These are phyloP conservation scores for Reutealis trisperma DNA, from an alignment of 345 rosid genomes.

Conservation along the genomic window DNA sequence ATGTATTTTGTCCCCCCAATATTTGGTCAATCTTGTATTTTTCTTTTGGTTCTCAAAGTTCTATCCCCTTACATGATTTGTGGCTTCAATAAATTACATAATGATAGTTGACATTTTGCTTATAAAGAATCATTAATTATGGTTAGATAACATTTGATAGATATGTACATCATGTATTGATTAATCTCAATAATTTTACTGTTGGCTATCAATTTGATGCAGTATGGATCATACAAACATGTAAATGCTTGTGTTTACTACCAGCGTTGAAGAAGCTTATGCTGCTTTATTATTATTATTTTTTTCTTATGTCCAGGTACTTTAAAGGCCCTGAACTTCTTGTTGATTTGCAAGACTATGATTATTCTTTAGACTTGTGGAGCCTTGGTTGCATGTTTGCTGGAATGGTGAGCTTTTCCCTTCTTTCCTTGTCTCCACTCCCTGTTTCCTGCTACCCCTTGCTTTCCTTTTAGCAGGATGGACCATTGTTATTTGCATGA, in stretches of 20 bases:
- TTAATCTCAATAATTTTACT: no score
- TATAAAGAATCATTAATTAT: background rate
- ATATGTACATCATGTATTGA: no score
- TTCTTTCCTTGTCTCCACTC: background rate
- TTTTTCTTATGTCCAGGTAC: slow-evolving; percentile 53
- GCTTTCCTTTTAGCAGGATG: slow-evolving; percentile 3
- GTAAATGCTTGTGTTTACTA: background rate
- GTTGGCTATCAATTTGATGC: background rate
- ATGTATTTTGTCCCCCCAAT: background rate
- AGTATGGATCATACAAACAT: background rate
- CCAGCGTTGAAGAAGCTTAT: background rate
- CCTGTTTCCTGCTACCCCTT: background rate
- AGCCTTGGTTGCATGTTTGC: slow-evolving; percentile 99
- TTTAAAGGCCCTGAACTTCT: slow-evolving; percentile 99
- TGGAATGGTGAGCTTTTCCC: slow-evolving; percentile 70
- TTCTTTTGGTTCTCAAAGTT: background rate
- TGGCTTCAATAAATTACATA: background rate
- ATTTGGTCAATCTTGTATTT: background rate
- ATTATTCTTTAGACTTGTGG: slow-evolving; percentile 96
- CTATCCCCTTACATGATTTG: background rate
- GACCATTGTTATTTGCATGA: background rate
- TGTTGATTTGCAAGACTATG: slow-evolving; percentile 97
- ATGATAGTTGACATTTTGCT: background rate
- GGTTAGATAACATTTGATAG: background rate
- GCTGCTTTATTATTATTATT: background rate